Evolutionary conservation across 2,329 filamentous ascomycete genomes (phyloP), one percentile per base, ranked within the genome.

Genomic region (Colletotrichum karsti): DNA sequence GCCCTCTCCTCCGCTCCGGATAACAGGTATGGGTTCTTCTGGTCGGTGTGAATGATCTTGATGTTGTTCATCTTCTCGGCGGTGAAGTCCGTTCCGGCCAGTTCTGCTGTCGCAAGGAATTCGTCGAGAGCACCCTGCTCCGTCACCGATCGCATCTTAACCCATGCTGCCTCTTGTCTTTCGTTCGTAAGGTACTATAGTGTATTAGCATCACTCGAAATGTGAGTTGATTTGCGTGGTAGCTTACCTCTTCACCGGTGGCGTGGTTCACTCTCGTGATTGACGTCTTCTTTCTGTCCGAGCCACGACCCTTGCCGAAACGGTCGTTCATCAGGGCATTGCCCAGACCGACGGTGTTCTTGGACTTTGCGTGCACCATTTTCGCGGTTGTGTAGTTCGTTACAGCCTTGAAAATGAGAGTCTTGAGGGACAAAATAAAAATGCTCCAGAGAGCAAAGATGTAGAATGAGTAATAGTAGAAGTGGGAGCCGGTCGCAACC

Each of bases 61-160:
- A 98, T 93, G 77, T 97, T 98, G 83, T 95, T 98, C 89, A 97
- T 93, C 87, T 98, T 98, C 85, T 98, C 95, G 28, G 96, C 97
- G 1, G 95, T 98, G 81, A 99, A 99, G 79, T 99, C 96, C 72
- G 96, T 99, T 72, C 94, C 95, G n/a, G 96, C 96, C 73, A 99
- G 85, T 82, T 98, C 95, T 71, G 96, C 97, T 2, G 96, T 99
- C 64, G 92, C 93, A 71, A 99, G 85, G 80, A 99, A 99, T 80
- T 99, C 96, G 80, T 99, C 96, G 70, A 99, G 90, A 48, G 95
- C 95, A 73, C 92, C 95, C 82, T 99, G 96, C 84, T 99, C 94
- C 5, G 96, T 99, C 73, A 99, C 93, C 79, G 94, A 97, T 84
- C 95, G 94, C 96, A 99, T 98, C 86, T 98, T 99, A 77, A 98